phyloP scores from a whole-genome alignment of 805 yeast species.

The Middelhovenomyces tepae region DNA sequence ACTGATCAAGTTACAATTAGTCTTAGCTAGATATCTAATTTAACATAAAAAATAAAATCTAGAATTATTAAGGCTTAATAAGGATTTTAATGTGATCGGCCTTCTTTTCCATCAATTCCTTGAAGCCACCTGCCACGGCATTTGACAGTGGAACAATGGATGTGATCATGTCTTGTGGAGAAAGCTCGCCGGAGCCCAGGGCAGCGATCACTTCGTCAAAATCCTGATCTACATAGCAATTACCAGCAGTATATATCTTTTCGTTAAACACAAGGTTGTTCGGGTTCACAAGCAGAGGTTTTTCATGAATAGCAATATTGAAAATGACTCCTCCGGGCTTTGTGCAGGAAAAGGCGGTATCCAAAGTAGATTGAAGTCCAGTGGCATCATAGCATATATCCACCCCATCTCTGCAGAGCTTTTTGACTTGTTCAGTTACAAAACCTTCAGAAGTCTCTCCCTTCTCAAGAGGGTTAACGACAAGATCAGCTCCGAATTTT shows the following conservation, averaged over 20 bases:
- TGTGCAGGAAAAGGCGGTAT: slow-evolving; percentile 41
- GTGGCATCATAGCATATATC: slow-evolving; percentile 46
- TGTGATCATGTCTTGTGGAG: slow-evolving; percentile 40
- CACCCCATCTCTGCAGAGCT: slow-evolving; percentile 39
- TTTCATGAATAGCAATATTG: slow-evolving; percentile 57
- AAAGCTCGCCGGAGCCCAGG: slow-evolving; percentile 37
- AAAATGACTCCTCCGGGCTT: slow-evolving; percentile 48
- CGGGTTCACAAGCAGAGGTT: slow-evolving; percentile 41
- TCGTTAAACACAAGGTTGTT: slow-evolving; percentile 50
- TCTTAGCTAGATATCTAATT: no score
- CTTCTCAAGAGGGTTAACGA: slow-evolving; percentile 45
- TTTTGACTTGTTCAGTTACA: slow-evolving; percentile 31
- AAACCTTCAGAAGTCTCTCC: slow-evolving; percentile 28
- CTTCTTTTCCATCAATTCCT: slow-evolving; percentile 41
- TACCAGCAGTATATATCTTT: slow-evolving; percentile 48
- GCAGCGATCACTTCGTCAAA: slow-evolving; percentile 46
- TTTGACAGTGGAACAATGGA: slow-evolving; percentile 41
- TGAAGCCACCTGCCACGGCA: slow-evolving; percentile 45
- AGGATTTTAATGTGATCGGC: slow-evolving; percentile 47
- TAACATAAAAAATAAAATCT: no score
- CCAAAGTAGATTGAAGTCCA: slow-evolving; percentile 45
- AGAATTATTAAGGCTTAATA: slow-evolving; percentile 35
- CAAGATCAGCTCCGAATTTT: slow-evolving; percentile 28
- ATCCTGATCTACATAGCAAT: slow-evolving; percentile 48
- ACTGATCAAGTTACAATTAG: no score